phyloP scores from a whole-genome alignment of 163 green algal species.

The Scenedesmus sp. region DNA sequence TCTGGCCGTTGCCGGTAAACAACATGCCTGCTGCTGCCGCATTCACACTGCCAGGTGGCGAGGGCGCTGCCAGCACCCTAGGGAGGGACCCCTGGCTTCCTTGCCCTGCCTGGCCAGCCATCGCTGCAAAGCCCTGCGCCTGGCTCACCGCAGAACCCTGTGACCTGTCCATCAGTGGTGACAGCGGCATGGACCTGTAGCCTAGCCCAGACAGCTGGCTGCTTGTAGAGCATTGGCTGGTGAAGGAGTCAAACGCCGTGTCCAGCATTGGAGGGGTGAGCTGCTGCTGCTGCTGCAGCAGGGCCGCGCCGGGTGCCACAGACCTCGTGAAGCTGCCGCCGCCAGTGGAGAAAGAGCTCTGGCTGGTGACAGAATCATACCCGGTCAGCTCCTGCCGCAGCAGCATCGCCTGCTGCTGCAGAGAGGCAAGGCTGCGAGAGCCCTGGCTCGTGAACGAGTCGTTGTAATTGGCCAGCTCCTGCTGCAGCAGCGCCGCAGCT shows the following conservation, averaged over 20 bases:
- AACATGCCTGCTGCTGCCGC: neutral
- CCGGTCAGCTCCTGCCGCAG: slow-evolving; percentile 16
- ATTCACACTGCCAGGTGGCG: neutral
- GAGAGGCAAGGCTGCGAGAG: neutral
- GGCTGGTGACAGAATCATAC: neutral
- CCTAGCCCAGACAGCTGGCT: slow-evolving; percentile 20
- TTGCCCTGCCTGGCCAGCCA: neutral
- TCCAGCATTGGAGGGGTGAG: neutral
- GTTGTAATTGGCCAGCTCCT: neutral
- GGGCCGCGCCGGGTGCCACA: neutral
- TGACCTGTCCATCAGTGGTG: slow-evolving; percentile 9
- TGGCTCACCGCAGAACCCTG: neutral
- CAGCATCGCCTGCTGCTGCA: slow-evolving; percentile 17
- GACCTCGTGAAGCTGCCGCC: neutral
- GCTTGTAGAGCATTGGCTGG: slow-evolving; percentile 43
- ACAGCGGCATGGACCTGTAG: slow-evolving; percentile 20
- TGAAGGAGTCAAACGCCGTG: slow-evolving; percentile 21
- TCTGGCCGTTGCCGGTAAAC: neutral
- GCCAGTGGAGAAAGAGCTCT: neutral
- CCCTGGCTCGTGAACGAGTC: neutral
- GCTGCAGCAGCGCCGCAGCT: neutral
- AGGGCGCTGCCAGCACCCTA: neutral
- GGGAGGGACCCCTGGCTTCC: neutral
- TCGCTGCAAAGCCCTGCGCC: neutral
- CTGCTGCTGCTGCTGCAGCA: neutral